phyloP scores from a whole-genome alignment of 2,329 filamentous ascomycete species.

The Tolypocladium pustulatum region DNA sequence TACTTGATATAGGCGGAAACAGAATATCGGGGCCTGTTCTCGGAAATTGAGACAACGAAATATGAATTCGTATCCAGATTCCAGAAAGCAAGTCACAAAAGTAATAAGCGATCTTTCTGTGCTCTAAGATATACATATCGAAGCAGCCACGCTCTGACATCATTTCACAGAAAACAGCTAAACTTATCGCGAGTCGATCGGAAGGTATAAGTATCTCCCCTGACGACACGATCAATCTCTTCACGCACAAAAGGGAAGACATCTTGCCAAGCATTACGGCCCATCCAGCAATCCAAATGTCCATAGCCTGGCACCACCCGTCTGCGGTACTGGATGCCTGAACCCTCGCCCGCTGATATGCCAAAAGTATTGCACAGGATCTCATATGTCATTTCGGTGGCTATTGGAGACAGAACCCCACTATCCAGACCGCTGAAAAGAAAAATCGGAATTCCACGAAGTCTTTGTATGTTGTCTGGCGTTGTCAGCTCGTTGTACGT shows the following conservation, averaged over 20 bases:
- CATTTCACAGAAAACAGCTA: neutral
- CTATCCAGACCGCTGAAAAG: constrained; percentile 47
- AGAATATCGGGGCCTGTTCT: too few species aligned
- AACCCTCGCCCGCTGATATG: constrained; percentile 12
- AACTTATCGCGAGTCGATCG: neutral
- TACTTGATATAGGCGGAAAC: too few species aligned
- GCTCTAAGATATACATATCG: too few species aligned
- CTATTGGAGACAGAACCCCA: constrained; percentile 41
- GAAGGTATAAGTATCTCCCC: neutral
- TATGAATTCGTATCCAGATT: too few species aligned
- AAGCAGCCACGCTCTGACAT: neutral
- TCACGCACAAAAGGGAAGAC: constrained; percentile 46
- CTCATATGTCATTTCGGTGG: constrained; percentile 44
- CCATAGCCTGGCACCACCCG: constrained; percentile 46
- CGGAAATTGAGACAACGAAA: too few species aligned
- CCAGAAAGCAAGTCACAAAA: too few species aligned
- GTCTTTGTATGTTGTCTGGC: constrained; percentile 34
- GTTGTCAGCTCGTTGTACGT: constrained; percentile 36
- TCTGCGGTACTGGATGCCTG: constrained; percentile 34
- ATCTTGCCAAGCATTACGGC: constrained; percentile 45
- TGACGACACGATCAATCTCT: constrained; percentile 40
- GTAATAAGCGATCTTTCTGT: too few species aligned
- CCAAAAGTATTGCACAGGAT: constrained; percentile 42
- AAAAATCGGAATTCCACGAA: constrained; percentile 43
- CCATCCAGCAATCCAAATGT: constrained; percentile 54